Evolutionary conservation across 108 stramenopile species (phyloP).

Genomic region (Skeletonema grethae): DNA sequence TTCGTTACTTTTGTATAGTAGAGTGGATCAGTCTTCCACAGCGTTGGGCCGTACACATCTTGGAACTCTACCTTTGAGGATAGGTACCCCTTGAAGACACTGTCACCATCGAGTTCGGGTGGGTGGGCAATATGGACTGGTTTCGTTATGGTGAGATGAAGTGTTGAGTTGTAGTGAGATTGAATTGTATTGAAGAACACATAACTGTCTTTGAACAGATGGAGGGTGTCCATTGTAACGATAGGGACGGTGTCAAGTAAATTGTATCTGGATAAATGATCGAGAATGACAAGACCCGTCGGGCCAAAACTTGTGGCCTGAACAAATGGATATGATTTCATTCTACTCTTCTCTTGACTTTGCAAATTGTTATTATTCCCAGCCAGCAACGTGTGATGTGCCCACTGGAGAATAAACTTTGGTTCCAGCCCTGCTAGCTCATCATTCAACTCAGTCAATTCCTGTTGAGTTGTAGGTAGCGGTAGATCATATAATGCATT

Average conservation of each 20-base stretch:
- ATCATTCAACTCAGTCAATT: constrained; percentile 14
- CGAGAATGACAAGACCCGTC: constrained; percentile 50
- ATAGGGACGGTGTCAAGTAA: constrained; percentile 33
- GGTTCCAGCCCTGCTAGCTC: constrained; percentile 21
- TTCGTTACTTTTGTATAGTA: constrained; percentile 49
- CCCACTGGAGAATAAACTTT: constrained; percentile 22
- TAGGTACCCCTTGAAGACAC: background rate
- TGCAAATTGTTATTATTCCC: constrained; percentile 4
- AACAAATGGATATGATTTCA: constrained; percentile 25
- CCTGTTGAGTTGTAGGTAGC: constrained; percentile 7
- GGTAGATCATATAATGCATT: constrained; percentile 21
- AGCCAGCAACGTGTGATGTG: constrained; percentile 9
- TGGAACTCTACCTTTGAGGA: constrained; percentile 33
- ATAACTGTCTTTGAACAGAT: constrained; percentile 53
- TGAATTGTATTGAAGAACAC: constrained; percentile 33
- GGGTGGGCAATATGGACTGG: constrained; percentile 9
- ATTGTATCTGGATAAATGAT: constrained; percentile 23
- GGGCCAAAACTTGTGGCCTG: constrained; percentile 54
- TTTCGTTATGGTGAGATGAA: constrained; percentile 19
- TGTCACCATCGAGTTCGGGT: background rate
- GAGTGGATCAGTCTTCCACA: constrained; percentile 44
- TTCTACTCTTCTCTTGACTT: background rate
- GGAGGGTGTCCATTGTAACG: constrained; percentile 54
- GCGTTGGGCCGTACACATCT: constrained; percentile 8
- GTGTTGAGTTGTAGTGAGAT: background rate